Evolutionary conservation across 2,329 filamentous ascomycete genomes (phyloP).

Genomic region (Aspergillus chevalieri): DNA sequence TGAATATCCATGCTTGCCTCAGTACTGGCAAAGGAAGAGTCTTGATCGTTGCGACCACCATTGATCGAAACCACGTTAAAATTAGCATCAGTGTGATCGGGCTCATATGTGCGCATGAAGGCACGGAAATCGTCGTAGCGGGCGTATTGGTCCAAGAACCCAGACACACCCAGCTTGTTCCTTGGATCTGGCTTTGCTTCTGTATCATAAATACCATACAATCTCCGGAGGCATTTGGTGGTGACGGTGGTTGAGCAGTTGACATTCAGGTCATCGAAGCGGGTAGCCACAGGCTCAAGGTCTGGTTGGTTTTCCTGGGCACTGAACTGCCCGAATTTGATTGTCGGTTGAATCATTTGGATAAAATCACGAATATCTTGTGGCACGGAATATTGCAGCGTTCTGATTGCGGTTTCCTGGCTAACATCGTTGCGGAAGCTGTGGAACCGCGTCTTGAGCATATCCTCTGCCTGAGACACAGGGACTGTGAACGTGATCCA

Average conservation of each 20-base stretch:
- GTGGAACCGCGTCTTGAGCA: conserved; percentile 55
- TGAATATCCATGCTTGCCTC: conserved; percentile 63
- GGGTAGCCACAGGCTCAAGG: conserved; percentile 9
- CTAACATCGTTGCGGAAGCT: conserved; percentile 47
- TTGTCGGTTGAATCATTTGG: conserved; percentile 61
- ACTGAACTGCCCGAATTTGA: conserved; percentile 51
- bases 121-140: conserved; percentile 50
- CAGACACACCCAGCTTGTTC: conserved; percentile 42
- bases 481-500: conserved; percentile 53
- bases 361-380: conserved; percentile 49
- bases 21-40: conserved; percentile 34
- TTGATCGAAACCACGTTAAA: conserved; percentile 56
- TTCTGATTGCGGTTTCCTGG: conserved; percentile 45
- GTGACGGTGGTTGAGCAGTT: conserved; percentile 40
- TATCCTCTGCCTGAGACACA: conserved; percentile 43
- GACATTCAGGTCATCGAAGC: conserved; percentile 16
- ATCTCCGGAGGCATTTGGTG: conserved; percentile 43
- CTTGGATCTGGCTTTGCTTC: conserved; percentile 25
- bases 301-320: conserved; percentile 36
- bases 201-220: conserved; percentile 42
- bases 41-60: conserved; percentile 48
- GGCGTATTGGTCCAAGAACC: conserved; percentile 48
- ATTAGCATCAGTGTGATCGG: conserved; percentile 45
- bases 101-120: conserved; percentile 52
- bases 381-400: conserved; percentile 58